phyloP scores from a whole-genome alignment of 2,329 filamentous ascomycete genomes.

The Cladophialophora psammophila region DNA sequence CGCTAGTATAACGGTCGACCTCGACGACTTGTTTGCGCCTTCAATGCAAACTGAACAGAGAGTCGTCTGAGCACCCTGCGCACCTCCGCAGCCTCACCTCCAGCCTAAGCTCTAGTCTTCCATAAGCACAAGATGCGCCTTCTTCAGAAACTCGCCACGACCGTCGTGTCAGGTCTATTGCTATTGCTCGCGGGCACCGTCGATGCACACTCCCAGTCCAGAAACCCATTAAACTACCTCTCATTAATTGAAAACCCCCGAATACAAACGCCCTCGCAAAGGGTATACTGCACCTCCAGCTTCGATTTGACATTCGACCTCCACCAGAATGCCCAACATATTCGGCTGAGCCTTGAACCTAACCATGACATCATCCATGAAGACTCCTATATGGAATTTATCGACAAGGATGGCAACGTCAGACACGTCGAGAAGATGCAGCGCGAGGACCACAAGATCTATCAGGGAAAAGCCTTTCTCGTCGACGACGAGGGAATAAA shows the following conservation, averaged over 20 bases:
- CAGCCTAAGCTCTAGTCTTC: background rate
- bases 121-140: slow-evolving; percentile 37
- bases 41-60: slow-evolving; percentile 16
- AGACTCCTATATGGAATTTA: slow-evolving; percentile 74
- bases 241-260: slow-evolving; percentile 75
- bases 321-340: slow-evolving; percentile 68
- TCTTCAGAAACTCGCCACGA: slow-evolving; percentile 30
- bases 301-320: slow-evolving; percentile 87
- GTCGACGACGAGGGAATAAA: slow-evolving; percentile 70
- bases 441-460: slow-evolving; percentile 79
- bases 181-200: slow-evolving; percentile 25
- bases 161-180: slow-evolving; percentile 32
- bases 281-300: slow-evolving; percentile 77
- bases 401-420: slow-evolving; percentile 75
- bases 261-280: slow-evolving; percentile 79
- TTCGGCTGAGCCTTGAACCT: slow-evolving; percentile 83
- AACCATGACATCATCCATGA: slow-evolving; percentile 88
- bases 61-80: slow-evolving; percentile 4
- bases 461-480: slow-evolving; percentile 78
- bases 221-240: slow-evolving; percentile 79
- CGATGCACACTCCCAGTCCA: slow-evolving; percentile 70
- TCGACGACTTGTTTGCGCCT: background rate
- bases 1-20: background rate
- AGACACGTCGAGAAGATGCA: slow-evolving; percentile 72
- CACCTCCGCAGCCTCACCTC: slow-evolving; percentile 3